These are phyloP conservation scores for Macadamia integrifolia DNA, from an alignment of 164 flowering plant species.

Conservation along the genomic window DNA sequence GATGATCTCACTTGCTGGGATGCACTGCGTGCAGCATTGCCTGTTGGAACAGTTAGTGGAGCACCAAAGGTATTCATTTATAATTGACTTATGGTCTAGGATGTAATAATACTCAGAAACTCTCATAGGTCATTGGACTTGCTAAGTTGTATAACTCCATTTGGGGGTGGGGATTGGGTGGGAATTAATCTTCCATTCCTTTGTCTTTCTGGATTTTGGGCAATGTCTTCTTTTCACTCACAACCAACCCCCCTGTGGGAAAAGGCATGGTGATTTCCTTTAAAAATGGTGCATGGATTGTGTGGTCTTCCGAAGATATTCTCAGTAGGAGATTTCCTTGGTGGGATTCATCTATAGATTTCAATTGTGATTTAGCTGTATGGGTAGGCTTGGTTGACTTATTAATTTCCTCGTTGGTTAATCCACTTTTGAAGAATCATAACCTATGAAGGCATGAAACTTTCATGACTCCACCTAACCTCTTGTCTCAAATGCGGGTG, in stretches of 20 bases:
- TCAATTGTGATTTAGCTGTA: not conserved
- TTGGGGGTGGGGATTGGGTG: not conserved
- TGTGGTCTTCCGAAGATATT: not conserved
- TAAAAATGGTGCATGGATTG: not conserved
- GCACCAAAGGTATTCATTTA: conserved; percentile 77
- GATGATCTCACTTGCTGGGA: conserved; percentile 86
- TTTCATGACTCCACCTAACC: not conserved
- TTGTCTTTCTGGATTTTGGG: not conserved
- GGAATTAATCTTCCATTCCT: not conserved
- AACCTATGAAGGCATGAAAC: not conserved
- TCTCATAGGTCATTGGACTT: not conserved
- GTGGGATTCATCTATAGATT: not conserved
- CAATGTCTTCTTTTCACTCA: not conserved
- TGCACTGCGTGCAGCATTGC: conserved; percentile 84
- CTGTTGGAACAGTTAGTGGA: conserved; percentile 98
- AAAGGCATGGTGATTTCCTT: not conserved
- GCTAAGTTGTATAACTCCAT: not conserved
- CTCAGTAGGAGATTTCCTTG: not conserved
- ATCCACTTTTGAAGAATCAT: not conserved
- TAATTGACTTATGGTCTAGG: not conserved
- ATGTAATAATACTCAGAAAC: not conserved
- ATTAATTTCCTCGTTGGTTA: not conserved
- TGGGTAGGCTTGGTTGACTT: not conserved
- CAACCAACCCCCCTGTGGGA: not conserved
- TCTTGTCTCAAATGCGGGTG: not conserved